Conservation (phyloP, 495 filamentous ascomycete genomes). For the Penicillium daleae region DNA sequence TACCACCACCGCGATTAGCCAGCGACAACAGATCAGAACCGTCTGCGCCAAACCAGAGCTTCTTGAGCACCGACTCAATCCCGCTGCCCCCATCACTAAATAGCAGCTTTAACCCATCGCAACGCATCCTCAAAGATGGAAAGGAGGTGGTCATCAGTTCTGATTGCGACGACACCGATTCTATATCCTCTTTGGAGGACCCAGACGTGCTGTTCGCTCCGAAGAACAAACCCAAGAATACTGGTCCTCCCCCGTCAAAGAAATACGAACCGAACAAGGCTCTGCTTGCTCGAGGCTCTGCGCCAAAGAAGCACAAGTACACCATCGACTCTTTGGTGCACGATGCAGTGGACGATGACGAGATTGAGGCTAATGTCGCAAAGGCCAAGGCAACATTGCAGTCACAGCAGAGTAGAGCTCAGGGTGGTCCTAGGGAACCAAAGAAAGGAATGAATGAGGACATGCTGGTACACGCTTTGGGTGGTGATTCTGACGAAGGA, state of each 20-base stretch:
- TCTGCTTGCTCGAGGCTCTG: slow-evolving; percentile 1
- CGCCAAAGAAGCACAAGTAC: slow-evolving; percentile 63
- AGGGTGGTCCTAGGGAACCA: not conserved
- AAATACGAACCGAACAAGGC: slow-evolving; percentile 21
- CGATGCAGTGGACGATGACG: slow-evolving; percentile 59
- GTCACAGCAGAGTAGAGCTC: slow-evolving; percentile 15
- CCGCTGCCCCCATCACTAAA: slow-evolving; percentile 23
- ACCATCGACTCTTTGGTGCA: slow-evolving; percentile 67
- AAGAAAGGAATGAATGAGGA: slow-evolving; percentile 44
- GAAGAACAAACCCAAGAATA: slow-evolving; percentile 23
- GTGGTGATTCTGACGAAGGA: slow-evolving; percentile 53
- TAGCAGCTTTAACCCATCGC: slow-evolving; percentile 34
- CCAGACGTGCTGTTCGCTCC: slow-evolving; percentile 43
- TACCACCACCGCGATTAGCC: slow-evolving; percentile 16
- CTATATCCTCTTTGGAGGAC: slow-evolving; percentile 54
- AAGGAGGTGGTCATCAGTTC: slow-evolving; percentile 65
- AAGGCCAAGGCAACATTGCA: slow-evolving; percentile 48
- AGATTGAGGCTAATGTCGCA: slow-evolving; percentile 60
- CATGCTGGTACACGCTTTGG: slow-evolving; percentile 46
- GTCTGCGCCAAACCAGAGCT: slow-evolving; percentile 20
- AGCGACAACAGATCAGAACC: not conserved
- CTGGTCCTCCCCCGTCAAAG: slow-evolving; percentile 9
- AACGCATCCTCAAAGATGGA: slow-evolving; percentile 52
- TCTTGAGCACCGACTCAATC: slow-evolving; percentile 20
- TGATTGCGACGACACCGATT: slow-evolving; percentile 69